Base-by-base conservation (phyloP, 805 yeast species). In the Saturnispora hagleri region DNA sequence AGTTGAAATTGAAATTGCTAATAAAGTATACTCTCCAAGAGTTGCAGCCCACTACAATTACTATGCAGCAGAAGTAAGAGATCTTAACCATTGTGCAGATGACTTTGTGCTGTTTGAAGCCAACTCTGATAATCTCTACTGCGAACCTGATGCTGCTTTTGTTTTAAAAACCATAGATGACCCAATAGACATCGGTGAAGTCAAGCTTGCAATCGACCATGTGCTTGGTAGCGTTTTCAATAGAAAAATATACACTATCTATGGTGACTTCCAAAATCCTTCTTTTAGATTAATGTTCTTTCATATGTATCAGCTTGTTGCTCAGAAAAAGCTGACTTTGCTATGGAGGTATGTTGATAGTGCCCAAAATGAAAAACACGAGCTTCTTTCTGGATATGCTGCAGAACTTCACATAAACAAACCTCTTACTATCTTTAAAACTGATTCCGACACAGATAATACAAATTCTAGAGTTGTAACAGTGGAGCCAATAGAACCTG, bases 111-210 rank as follows among this genome's bases (percentile, higher is more conserved):
- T 63, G 52, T 73, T 73, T 56, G 80, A 82, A 53, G 50, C 53
- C 7, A 28, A 51, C 18, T 77, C 77, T 47, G 71, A 72, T 26
- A 53, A 59, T 41, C 63, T 74, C 2, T 84, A 82, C 60, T 82
- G 89, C 59, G 77, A 83, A 9, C 70, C 82, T 3, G 86, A 80
- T 51, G 95, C 85, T 52, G 75, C 89, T 1, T 93, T 79, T 64
- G 95, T 97, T 3, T 71, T 93, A 52, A 83, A 84, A 63, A 77
- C 88, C 0, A 70, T 71, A 26, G 68, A 69, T n/a, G 58, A 62
- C 5, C 45, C 52, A n/a, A 27, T 47, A 33, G 13, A 43, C 13
- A 42, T 50, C 13, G 46, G 47, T 8, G 60, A 65, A 1, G 43
- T 57, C 5, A 28, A 68, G 15, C 44, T 68, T 3, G 71, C 79